Evolutionary conservation across 345 rosid genomes (phyloP), one percentile per base, ranked within the genome.

Genomic region (Citrus sinensis): DNA sequence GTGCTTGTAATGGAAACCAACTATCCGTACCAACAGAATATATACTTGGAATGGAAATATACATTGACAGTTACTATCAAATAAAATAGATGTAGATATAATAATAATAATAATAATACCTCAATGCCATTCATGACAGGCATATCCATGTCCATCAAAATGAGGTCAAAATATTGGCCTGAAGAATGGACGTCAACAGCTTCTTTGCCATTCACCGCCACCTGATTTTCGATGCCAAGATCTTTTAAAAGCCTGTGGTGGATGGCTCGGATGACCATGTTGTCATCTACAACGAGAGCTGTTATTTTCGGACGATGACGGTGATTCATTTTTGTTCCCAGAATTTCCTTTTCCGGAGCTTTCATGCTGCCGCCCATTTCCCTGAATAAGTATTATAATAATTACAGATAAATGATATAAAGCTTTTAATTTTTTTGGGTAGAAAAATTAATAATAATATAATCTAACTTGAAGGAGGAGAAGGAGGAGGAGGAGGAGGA

Each of bases 61-160:
- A 34, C 5, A 34, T 34, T 46, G 17, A 13, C 13, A 0, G 17
- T 46, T 13, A 46, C 5, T 1, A 4, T 46, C 4, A 46, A 46
- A 46, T 46, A 13, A 46, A 46, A 11, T 46, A 46, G 51, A 46
- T 46, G 51, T 46, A 46, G 51, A 46, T 46, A 35, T 35, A 35
- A 35, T 35, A 35, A 35, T 5, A 34, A 34, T 40, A 40, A 9
- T 42, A 42, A 10, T 42, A 42, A 11, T 86, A 92, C 98, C 97
- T 90, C 86, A 54, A 91, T 82, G 78, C 98, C 98, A 60, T 93
- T 88, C 97, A 93, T 90, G 79, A 92, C 16, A 8, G 98, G 98
- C 98, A 95, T 95, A 34, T 94, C 98, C 87, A 83, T 83, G 63
- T 94, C 98, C 98, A 94, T 94, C 59, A 94, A 84, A 74, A 94